Percentiles rank a stretch among this genome's conserved stretches.
Conservation (phyloP, 331 rosid species). For the Acacia pycnantha region DNA sequence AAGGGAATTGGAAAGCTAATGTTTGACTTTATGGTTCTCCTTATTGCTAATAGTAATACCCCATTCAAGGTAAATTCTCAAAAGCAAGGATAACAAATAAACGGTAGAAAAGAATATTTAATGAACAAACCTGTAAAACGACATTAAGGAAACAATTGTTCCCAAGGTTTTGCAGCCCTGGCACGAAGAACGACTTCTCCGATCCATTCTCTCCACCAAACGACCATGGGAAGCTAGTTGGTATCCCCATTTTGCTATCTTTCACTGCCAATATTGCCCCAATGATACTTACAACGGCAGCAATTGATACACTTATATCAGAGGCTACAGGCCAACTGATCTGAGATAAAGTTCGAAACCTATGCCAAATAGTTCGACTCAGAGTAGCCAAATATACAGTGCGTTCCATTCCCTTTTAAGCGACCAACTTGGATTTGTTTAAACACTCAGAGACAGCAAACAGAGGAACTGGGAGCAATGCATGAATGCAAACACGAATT, state of each 20-base stretch:
- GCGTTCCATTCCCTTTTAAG: slow-evolving; percentile 33
- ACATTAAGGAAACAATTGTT: slow-evolving; percentile 88
- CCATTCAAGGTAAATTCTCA: not conserved
- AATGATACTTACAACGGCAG: slow-evolving; percentile 48
- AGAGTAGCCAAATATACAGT: slow-evolving; percentile 27
- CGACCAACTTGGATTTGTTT: not conserved
- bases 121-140: slow-evolving; percentile 65
- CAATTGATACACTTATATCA: slow-evolving; percentile 39
- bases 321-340: slow-evolving; percentile 31
- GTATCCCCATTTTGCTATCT: slow-evolving; percentile 38
- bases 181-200: slow-evolving; percentile 39
- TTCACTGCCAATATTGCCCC: slow-evolving; percentile 47
- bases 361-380: slow-evolving; percentile 30
- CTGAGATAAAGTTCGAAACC: slow-evolving; percentile 23
- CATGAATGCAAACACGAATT: not conserved
- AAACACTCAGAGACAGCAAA: not conserved
- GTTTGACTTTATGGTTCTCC: not conserved
- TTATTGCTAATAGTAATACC: not conserved
- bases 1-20: not conserved
- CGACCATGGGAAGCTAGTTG: slow-evolving; percentile 40
- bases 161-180: slow-evolving; percentile 77
- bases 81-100: not conserved
- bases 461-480: not conserved
- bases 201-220: slow-evolving; percentile 3
- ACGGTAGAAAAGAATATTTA: not conserved